Base-by-base conservation (phyloP, 2,329 filamentous ascomycete genomes). In the Cladophialophora psammophila region DNA sequence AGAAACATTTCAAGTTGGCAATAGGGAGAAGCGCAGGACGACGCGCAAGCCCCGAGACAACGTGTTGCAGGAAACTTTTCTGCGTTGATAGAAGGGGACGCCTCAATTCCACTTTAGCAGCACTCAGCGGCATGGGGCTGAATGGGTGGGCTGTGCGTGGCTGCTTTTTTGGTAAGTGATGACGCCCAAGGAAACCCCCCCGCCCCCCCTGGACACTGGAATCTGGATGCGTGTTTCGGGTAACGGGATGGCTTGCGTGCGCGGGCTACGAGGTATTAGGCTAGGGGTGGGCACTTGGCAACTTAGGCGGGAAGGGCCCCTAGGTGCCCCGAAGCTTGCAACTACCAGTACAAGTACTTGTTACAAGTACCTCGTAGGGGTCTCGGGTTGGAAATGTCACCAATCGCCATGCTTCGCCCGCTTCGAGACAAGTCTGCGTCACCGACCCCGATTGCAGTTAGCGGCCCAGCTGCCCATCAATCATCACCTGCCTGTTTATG, bases 381-480 rank as follows among this genome's bases (percentile, higher is more conserved):
- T 20, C 26, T 50, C 20, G 45, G 18, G 26, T 12, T 20, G 10
- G 12, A 50, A 9, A 50, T 20, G 1, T 26, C 45, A 50, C 59
- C 59, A 61, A 61, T 61, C 32, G 36, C 36, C 18, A 48, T 20
- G 42, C 59, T 52, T 52, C 45, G 42, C 59, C 42, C 59, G 52
- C 42, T 52, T 53, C 59, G 59, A 61, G 52, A 61, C 59, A 38
- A 36, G 32, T 31, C 45, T 61, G 59, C 59, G 45, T 61, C 59
- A 61, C 55, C 42, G 18, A 12, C 32, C 18, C 42, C 5, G 45
- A 53, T 34, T 53, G 20, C 32, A 53, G 32, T 52, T 38, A 53
- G 45, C 35, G 38, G 32, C 15, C 55, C 34, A 26, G 18, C 20
- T 38, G 31, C 26, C 45, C 59, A 61, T 54, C 36, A 20, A 26